Base-by-base conservation (phyloP, 768 basidiomycete genomes). In the Auricularia cornea region DNA sequence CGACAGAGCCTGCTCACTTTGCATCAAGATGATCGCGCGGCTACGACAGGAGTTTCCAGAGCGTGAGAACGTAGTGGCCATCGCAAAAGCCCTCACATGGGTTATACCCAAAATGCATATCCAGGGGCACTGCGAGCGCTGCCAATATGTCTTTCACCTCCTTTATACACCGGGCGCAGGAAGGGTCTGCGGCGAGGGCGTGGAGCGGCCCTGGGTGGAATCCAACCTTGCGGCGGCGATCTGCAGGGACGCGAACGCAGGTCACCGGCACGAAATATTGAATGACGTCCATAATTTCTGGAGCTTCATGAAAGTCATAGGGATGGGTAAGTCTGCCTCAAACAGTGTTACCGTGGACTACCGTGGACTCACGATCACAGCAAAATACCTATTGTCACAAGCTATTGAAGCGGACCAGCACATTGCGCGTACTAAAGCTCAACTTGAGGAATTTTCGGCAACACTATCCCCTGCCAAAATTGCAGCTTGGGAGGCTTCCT, bases 121-220 rank as follows among this genome's bases (percentile, higher is more conserved):
- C 20, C 20, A n/a, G 20, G 48, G 48, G 8, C 48, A 52, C 28
- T n/a, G n/a, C 28, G 48, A 52, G 48, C 6, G 8, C 11, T 52
- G 48, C 20, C 48, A 52, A 28, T 52, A 52, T 28, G 8, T 35
- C 10, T 35, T 10, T 35, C 35, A 35, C 14, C 35, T 35, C 14
- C 35, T 35, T 35, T 35, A 35, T 14, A 35, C 35, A 8, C 35
- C 35, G 10, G 35, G 35, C 35, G 35, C 35, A 10, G 35, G 35
- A 8, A 35, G 35, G 14, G 35, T 69, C 0, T 66, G 60, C 48
- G 72, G 72, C 1, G 74, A 76, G 66, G 54, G 66, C 44, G 75
- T 76, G 33, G 73, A 76, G 59, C 60, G 60, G 5, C 54, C 61
- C 0, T 70, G 69, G 69, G 62, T 57, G 0, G 69, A 67, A 26